phyloP scores from a whole-genome alignment of 1,284 basidiomycete genomes.

The Neonothopanus nambi region DNA sequence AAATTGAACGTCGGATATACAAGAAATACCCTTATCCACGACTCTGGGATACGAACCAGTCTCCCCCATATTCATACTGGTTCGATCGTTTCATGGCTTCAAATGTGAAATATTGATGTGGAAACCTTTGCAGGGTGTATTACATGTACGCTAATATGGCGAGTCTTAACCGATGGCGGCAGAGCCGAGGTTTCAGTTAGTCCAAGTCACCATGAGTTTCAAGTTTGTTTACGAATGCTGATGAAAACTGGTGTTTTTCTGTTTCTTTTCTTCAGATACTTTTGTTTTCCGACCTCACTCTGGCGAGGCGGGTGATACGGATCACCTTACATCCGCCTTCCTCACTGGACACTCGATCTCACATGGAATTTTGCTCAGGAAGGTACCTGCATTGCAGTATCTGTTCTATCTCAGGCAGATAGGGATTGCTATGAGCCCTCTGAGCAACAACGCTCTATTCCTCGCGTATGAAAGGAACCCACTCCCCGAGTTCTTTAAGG shows the following conservation, averaged over 20 bases:
- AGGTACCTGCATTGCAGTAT: constrained; percentile 93
- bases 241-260: constrained; percentile 1
- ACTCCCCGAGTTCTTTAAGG: constrained; percentile 95
- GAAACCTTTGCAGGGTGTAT: constrained; percentile 73
- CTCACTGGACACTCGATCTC: constrained; percentile 97
- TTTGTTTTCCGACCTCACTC: constrained; percentile 97
- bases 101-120: neutral
- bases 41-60: constrained; percentile 88
- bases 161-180: constrained; percentile 92
- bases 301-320: constrained; percentile 98
- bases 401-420: constrained; percentile 97
- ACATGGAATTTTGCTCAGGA: constrained; percentile 95
- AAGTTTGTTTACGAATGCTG: constrained; percentile 1
- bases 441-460: constrained; percentile 98
- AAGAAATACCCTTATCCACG: constrained; percentile 95
- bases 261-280: too few relatives aligned
- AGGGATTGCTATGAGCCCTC: constrained; percentile 96
- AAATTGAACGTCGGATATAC: constrained; percentile 88
- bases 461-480: constrained; percentile 97
- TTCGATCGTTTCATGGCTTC: constrained; percentile 32
- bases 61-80: constrained; percentile 96
- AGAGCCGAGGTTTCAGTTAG: constrained; percentile 87
- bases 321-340: constrained; percentile 95
- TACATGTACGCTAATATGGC: constrained; percentile 98
- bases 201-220: constrained; percentile 19